Evolutionary conservation across 495 filamentous ascomycete genomes (phyloP).

Genomic region (Neohortaea acidophila): DNA sequence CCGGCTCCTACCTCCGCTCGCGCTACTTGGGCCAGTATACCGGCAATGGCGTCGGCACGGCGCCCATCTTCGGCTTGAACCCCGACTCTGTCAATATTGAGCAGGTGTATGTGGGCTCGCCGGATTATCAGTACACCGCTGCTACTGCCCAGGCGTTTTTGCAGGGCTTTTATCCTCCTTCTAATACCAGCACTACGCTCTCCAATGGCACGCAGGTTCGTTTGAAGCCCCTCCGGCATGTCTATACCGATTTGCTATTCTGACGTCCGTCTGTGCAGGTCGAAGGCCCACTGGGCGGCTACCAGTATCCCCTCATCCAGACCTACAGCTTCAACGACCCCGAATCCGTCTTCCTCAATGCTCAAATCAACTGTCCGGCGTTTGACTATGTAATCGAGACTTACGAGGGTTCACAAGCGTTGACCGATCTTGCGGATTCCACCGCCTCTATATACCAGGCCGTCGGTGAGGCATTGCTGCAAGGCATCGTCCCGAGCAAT

Average conservation of each 20-base stretch:
- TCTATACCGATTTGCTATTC: no score
- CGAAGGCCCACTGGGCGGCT: conserved; percentile 48
- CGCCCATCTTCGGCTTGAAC: conserved; percentile 31
- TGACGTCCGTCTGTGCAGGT: conserved; percentile 1
- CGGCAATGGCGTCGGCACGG: conserved; percentile 13
- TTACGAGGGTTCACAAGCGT: conserved; percentile 30
- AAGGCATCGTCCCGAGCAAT: conserved; percentile 20
- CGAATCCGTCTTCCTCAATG: conserved; percentile 41
- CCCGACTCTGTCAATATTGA: conserved; percentile 32
- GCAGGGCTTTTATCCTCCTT: conserved; percentile 74
- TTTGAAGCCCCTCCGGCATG: no score
- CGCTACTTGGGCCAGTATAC: conserved; percentile 13
- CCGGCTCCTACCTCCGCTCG: conserved; percentile 33
- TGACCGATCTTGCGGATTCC: conserved; percentile 23
- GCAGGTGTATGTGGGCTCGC: conserved; percentile 33
- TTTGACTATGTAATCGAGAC: conserved; percentile 27
- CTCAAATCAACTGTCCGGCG: conserved; percentile 38
- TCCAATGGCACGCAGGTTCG: no score
- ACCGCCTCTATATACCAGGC: conserved; percentile 37
- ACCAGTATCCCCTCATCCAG: conserved; percentile 55
- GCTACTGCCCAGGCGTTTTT: conserved; percentile 60
- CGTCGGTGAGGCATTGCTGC: conserved; percentile 24
- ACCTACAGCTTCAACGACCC: conserved; percentile 36
- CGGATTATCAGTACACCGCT: conserved; percentile 35
- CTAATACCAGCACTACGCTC: no score